Evolutionary conservation across 106 monocot genomes (phyloP).

Genomic region (Dactylorhiza incarnata): DNA sequence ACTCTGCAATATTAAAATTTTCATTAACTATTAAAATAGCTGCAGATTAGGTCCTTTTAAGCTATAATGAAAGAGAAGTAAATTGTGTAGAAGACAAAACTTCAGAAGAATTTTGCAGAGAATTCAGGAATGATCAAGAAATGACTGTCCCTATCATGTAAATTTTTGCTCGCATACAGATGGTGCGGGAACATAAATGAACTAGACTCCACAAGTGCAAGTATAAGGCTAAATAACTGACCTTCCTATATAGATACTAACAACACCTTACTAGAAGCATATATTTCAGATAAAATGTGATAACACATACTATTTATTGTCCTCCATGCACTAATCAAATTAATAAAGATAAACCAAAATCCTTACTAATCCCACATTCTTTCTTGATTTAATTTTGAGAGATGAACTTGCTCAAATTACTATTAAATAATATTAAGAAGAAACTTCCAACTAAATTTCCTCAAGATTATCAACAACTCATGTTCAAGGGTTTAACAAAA

Average conservation of each 20-base stretch:
- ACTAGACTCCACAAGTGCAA: background rate
- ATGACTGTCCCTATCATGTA: too few species aligned
- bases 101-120: background rate
- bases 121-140: too few species aligned
- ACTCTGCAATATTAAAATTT: too few species aligned
- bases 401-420: background rate
- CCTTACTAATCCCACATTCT: background rate
- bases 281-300: background rate
- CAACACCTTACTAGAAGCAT: too few species aligned
- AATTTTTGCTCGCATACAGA: too few species aligned
- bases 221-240: background rate
- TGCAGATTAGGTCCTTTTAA: background rate
- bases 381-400: background rate
- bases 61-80: background rate
- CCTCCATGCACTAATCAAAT: background rate
- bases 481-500: background rate
- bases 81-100: background rate
- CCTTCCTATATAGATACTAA: background rate
- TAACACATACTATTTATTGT: background rate
- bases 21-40: too few species aligned
- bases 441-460: too few species aligned
- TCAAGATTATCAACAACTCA: too few species aligned
- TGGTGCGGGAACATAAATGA: too few species aligned
- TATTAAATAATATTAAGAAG: too few species aligned
- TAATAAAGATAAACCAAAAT: background rate